Base-by-base conservation (phyloP, 2,329 filamentous ascomycete species). In the Penicillium brasilianum region DNA sequence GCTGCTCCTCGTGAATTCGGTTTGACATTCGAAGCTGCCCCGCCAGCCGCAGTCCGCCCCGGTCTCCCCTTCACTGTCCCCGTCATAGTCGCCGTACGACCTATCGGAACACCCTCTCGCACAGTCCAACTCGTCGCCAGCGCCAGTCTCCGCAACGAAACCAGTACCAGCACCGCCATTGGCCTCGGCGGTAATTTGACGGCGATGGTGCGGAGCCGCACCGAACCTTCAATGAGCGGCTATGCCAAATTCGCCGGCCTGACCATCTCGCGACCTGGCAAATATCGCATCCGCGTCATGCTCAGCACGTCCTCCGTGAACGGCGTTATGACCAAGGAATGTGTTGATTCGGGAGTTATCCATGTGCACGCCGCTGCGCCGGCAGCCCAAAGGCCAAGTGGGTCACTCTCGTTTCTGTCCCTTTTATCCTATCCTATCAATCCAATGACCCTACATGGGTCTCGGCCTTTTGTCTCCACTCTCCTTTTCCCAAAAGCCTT, bases 241-340 rank as follows among this genome's bases (percentile, higher is more conserved):
- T 75, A 72, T 50, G 73, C 72, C 25, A 68, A 66, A 20, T 72
- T 75, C 49, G 66, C 63, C 3, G 63, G 66, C 1, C 66, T 76
- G 13, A 68, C 62, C 2, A 72, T 76, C 58, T 62, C 66, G 3
- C 65, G 62, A 36, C 71, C 73, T 3, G 74, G 74, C 2, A 69
- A 65, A 41, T 76, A 74, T 44, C 68, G 68, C 1, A 39, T 76
- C 48, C 71, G 73, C 7, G 66, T 74, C n/a, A 74, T 74, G 67
- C 60, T 75, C 25, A 71, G 69, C 8, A 67, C 68, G 13, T 69
- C 72, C 14, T 73, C 72, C 1, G 58, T 61, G 22, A 67, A 67
- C 30, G 73, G 72, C 1, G 69, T 75, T 4, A 66, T 68, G 8
- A 73, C 71, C 1, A 71, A 70, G 53, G 72, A 69, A 20, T 74